Base-by-base conservation (phyloP, 2,329 filamentous ascomycete genomes). In the Colletotrichum higginsianum region DNA sequence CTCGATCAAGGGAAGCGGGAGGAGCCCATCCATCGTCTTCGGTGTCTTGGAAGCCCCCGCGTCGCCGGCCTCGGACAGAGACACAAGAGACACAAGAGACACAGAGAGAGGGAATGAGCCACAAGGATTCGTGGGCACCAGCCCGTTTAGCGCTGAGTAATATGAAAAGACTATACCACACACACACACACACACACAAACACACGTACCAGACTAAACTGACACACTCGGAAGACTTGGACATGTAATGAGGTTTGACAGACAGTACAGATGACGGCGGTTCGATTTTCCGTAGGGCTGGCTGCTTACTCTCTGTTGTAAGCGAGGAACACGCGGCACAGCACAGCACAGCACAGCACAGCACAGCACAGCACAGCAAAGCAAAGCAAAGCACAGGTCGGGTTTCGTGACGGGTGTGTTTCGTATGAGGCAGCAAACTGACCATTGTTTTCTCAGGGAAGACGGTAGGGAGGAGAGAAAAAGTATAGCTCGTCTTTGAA, bases 61-160 rank as follows among this genome's bases (percentile, higher is more conserved):
- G 68, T 58, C 46, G 53, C 65, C 65, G 65, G 62, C 35, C 58
- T 35, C 49, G 38, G 60, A 53, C 40, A 55, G 58, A 69, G 47
- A 42, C 69, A 13, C 30, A 35, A 55, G 58, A 69, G 47, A 42
- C 69, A 13, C 30, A 35, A 35, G 30, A 35, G 30, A 30, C 30
- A 7, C 30, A 30, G 30, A 35, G 30, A 35, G 9, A 35, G 30
- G 30, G 30, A 11, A 55, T 49, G 63, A 72, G 40, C 65, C 58
- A 64, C 64, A 62, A 63, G 57, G 64, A 60, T 26, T 50, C 65
- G 65, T 8, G 40, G 63, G 65, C 65, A 49, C 23, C 67, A 71
- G 65, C 46, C n/a, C 60, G 40, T 44, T 44, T 60, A 64, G 65
- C 42, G 68, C 65, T 64, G 69, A 69, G 38, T 72, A 72, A 72